Conservation (phyloP, 2,329 filamentous ascomycete genomes). For the Ophiostoma fasciatum region DNA sequence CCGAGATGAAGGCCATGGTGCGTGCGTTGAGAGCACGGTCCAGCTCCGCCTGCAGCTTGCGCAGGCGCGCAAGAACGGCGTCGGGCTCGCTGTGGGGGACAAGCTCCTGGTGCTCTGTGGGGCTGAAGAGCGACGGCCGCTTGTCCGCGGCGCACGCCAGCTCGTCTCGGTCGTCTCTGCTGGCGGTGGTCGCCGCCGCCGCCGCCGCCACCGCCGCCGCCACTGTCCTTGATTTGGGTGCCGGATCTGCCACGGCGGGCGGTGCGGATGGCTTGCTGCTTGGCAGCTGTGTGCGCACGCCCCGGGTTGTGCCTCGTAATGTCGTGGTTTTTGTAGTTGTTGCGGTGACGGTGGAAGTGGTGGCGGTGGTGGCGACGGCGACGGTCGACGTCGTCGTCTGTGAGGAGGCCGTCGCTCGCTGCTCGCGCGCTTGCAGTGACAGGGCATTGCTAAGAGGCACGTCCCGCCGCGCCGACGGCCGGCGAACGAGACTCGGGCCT, state of each 20-base stretch:
- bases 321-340: neutral
- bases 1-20: slow-evolving; percentile 43
- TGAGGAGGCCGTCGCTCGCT: slow-evolving; percentile 4
- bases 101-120: slow-evolving; percentile 33
- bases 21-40: slow-evolving; percentile 49
- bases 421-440: slow-evolving; percentile 13
- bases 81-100: slow-evolving; percentile 43
- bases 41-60: slow-evolving; percentile 42
- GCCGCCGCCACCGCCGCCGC: neutral
- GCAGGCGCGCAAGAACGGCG: slow-evolving; percentile 38
- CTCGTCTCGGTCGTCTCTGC: too few species aligned
- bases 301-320: neutral
- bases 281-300: slow-evolving; percentile 9
- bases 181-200: too few species aligned
- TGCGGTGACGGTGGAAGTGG: neutral
- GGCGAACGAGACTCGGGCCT: neutral
- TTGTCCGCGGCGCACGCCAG: too few species aligned
- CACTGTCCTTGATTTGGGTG: neutral
- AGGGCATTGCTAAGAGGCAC: slow-evolving; percentile 8
- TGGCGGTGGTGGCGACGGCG: too few species aligned
- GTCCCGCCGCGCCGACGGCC: slow-evolving; percentile 8
- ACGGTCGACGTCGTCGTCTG: neutral
- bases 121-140: slow-evolving; percentile 38
- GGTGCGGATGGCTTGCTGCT: slow-evolving; percentile 6
- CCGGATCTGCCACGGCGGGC: neutral